These are phyloP conservation scores for Mucuna pruriens DNA, from an alignment of 306 rosid species.

Conservation along the genomic window DNA sequence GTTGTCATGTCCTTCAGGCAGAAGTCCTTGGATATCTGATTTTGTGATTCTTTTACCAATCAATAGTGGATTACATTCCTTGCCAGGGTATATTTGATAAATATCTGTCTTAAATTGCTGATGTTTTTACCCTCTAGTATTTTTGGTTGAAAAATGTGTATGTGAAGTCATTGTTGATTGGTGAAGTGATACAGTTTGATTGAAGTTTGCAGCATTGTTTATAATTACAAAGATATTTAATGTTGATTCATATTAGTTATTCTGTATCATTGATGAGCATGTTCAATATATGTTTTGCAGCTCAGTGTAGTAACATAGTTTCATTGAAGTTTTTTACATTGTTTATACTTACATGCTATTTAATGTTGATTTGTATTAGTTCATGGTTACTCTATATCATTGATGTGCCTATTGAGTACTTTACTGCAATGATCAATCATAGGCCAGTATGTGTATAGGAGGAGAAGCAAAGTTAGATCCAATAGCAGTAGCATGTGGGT, in stretches of 20 bases:
- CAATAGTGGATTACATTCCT: background rate
- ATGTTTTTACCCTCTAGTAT: background rate
- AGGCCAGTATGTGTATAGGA: background rate
- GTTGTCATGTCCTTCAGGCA: background rate
- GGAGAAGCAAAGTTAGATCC: background rate
- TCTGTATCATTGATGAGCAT: background rate
- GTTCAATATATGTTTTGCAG: background rate
- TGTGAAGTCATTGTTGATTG: constrained; percentile 9
- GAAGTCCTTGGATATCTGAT: background rate
- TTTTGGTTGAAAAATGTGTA: background rate
- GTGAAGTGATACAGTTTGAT: background rate
- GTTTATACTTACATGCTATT: background rate
- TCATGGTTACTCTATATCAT: constrained; percentile 7
- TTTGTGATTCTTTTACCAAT: constrained; percentile 30
- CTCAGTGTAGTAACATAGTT: background rate
- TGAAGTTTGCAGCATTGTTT: constrained; percentile 1
- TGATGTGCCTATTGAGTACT: background rate
- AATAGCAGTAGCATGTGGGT: background rate
- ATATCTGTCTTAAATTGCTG: constrained; percentile 10
- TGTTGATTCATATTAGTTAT: constrained; percentile 12
- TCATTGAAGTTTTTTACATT: background rate
- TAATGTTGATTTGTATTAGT: constrained; percentile 7
- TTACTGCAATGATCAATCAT: background rate
- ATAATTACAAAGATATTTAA: background rate
- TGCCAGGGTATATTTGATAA: background rate